These are phyloP conservation scores for Mrakia blollopis DNA, from an alignment of 768 basidiomycete species.

Conservation along the genomic window DNA sequence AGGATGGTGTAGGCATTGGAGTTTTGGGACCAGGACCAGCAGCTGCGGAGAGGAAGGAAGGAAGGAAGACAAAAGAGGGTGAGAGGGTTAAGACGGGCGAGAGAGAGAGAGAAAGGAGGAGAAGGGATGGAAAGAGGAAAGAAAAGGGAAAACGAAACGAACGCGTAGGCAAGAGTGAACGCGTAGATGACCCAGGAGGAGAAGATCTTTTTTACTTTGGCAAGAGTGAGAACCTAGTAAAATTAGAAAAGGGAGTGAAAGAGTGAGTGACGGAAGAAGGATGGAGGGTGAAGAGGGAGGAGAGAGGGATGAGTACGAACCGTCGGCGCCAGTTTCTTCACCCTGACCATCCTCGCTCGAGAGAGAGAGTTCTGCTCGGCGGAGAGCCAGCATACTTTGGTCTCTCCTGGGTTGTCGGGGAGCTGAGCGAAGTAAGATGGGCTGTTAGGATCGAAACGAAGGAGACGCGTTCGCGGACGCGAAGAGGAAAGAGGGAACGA, in stretches of 20 bases:
- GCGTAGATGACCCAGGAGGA: conserved; percentile 34
- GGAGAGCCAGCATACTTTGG: conserved; percentile 36
- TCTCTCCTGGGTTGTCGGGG: conserved; percentile 31
- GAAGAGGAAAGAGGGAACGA: no score
- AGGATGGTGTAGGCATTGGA: not conserved
- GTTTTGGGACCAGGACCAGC: not conserved
- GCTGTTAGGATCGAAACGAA: not conserved
- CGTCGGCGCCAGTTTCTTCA: conserved; percentile 33
- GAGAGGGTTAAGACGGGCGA: no score
- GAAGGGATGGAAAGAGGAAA: not conserved
- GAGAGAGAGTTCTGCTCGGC: conserved; percentile 34
- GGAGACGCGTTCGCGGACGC: no score
- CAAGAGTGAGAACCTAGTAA: conserved; percentile 20
- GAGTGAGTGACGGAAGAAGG: not conserved
- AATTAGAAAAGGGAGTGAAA: not conserved
- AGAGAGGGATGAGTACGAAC: not conserved
- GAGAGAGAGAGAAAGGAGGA: not conserved
- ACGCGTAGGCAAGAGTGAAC: conserved; percentile 26
- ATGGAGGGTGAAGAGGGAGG: not conserved
- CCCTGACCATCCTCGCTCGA: conserved; percentile 31
- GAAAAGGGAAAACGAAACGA: not conserved
- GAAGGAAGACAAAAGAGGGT: not conserved
- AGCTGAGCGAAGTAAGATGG: not conserved
- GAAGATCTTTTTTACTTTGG: conserved; percentile 33
- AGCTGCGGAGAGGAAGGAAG: not conserved